Percentiles rank a stretch among this genome's conserved stretches.
Evolutionary conservation across 2,329 filamentous ascomycete species (phyloP).

Genomic region (Scolecobasidium constrictum): DNA sequence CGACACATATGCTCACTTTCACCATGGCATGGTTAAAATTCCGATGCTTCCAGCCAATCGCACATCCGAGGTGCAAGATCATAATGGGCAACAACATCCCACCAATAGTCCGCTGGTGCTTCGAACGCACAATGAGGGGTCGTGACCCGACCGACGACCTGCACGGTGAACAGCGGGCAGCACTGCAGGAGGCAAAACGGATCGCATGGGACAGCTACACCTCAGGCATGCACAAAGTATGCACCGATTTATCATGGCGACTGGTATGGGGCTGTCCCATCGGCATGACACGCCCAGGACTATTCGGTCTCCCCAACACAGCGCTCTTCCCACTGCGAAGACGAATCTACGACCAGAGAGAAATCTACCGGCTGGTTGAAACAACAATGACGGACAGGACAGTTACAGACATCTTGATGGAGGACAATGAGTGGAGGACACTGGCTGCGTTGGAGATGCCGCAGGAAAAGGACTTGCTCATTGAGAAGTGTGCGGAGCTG

Average conservation of each 20-base stretch:
- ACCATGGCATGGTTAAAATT: conserved; percentile 8
- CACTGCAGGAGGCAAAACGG: background rate
- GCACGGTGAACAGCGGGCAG: background rate
- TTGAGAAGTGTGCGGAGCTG: background rate
- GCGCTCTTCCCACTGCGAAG: background rate
- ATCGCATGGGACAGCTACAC: background rate
- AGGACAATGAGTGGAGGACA: conserved; percentile 4
- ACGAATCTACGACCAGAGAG: background rate
- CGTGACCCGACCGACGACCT: background rate
- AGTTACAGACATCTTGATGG: background rate
- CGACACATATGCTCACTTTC: background rate
- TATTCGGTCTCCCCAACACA: background rate
- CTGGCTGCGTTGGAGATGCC: conserved; percentile 5
- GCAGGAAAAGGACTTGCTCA: background rate
- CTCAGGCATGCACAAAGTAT: background rate
- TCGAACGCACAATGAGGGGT: background rate
- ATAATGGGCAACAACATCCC: background rate
- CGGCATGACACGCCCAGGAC: background rate
- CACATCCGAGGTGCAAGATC: conserved; percentile 3
- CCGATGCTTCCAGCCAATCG: background rate
- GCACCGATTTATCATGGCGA: background rate
- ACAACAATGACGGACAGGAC: background rate
- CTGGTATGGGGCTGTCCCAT: background rate
- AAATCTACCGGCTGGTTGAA: background rate
- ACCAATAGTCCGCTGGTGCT: background rate